Evolutionary conservation across 306 rosid genomes (phyloP).

Genomic region (Castanea mollissima): DNA sequence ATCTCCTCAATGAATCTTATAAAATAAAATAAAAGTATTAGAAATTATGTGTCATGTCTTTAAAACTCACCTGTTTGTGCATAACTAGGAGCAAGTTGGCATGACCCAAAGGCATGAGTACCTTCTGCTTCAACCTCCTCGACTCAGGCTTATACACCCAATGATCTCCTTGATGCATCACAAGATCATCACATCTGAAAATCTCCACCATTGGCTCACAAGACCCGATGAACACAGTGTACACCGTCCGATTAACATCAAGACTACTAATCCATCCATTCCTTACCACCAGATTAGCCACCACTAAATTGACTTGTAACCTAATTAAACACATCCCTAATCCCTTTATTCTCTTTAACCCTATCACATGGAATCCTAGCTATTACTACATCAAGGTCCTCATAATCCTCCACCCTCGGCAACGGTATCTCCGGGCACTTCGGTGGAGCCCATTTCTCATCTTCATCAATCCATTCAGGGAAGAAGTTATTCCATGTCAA

Average conservation of each 20-base stretch:
- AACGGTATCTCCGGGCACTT: conserved; percentile 62
- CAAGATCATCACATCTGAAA: conserved; percentile 69
- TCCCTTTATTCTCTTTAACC: conserved; percentile 10
- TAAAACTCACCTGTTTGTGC: conserved; percentile 55
- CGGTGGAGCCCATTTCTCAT: conserved; percentile 29
- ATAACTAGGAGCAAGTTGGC: conserved; percentile 61
- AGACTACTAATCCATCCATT: conserved; percentile 48
- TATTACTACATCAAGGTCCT: conserved; percentile 55
- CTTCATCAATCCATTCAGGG: conserved; percentile 72
- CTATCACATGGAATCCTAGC: conserved; percentile 56
- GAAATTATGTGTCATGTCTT: neutral
- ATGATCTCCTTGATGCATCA: conserved; percentile 39
- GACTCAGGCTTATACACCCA: conserved; percentile 67
- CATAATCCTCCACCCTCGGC: conserved; percentile 34
- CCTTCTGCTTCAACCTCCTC: conserved; percentile 54
- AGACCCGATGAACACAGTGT: conserved; percentile 59
- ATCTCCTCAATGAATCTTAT: neutral
- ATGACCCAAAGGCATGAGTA: conserved; percentile 76
- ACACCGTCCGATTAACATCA: conserved; percentile 34
- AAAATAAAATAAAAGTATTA: neutral
- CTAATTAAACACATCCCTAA: conserved; percentile 49
- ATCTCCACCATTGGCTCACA: conserved; percentile 90
- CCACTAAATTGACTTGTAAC: conserved; percentile 78
- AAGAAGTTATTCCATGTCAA: conserved; percentile 52
- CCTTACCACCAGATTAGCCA: conserved; percentile 63